Conservation (phyloP, 371 early-diverging fungal species). For the Gilbertella persicaria region DNA sequence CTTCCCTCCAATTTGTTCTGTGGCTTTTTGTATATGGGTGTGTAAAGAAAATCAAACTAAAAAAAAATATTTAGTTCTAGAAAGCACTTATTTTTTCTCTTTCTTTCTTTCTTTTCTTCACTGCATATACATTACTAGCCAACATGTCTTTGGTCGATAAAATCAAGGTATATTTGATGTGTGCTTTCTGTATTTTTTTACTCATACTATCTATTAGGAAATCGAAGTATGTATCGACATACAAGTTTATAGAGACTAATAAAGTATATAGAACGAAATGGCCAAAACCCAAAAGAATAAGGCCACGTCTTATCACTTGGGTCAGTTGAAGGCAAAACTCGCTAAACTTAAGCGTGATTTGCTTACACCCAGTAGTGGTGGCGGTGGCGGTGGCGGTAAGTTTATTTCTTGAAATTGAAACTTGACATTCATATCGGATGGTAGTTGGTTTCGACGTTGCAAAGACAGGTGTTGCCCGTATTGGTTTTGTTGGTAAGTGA, state of each 20-base stretch:
- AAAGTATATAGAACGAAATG: slow-evolving; percentile 57
- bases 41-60: neutral
- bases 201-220: too few relatives aligned
- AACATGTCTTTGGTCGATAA: slow-evolving; percentile 29
- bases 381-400: slow-evolving; percentile 79
- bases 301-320: slow-evolving; percentile 98
- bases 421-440: neutral
- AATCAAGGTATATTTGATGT: slow-evolving; percentile 27
- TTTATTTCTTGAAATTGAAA: neutral
- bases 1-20: neutral
- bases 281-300: slow-evolving; percentile 79
- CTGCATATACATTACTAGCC: neutral
- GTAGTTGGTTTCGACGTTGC: slow-evolving; percentile 95
- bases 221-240: slow-evolving; percentile 54
- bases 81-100: neutral
- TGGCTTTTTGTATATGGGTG: neutral
- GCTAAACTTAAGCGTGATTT: slow-evolving; percentile 96
- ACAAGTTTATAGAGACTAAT: slow-evolving; percentile 19
- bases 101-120: neutral
- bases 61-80: slow-evolving; percentile 7
- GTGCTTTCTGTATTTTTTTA: neutral
- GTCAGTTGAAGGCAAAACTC: slow-evolving; percentile 98
- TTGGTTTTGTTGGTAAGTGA: slow-evolving; percentile 82
- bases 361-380: slow-evolving; percentile 79
- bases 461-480: slow-evolving; percentile 95